Evolutionary conservation across 2,329 filamentous ascomycete genomes (phyloP).

Genomic region (Exserohilum rostratum): DNA sequence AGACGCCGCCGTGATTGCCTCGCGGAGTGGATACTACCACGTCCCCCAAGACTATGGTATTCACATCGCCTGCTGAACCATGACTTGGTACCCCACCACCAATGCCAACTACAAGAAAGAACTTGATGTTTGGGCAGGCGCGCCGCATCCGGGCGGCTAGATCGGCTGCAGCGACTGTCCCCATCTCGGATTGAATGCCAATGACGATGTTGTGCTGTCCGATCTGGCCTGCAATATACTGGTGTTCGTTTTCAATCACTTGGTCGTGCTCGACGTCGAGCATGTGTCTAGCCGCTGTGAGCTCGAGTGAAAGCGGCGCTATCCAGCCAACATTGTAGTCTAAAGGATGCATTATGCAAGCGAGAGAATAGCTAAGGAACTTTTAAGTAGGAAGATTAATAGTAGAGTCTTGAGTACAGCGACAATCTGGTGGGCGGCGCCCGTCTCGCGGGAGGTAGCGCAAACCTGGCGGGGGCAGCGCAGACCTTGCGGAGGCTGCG

Average conservation of each 20-base stretch:
- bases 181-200: constrained; percentile 10
- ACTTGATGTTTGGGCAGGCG: constrained; percentile 20
- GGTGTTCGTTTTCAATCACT: constrained; percentile 1
- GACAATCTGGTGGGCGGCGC: too few species aligned
- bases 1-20: constrained; percentile 23
- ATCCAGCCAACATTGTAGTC: constrained; percentile 49
- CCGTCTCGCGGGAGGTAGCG: too few species aligned
- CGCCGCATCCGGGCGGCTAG: constrained; percentile 19
- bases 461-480: too few species aligned
- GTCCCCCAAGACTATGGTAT: constrained; percentile 28
- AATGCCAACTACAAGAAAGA: constrained; percentile 27
- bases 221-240: constrained; percentile 17
- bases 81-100: constrained; percentile 26
- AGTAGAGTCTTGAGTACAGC: too few species aligned
- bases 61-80: constrained; percentile 14
- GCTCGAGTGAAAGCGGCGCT: constrained; percentile 40
- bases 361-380: too few species aligned
- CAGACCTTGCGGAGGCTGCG: too few species aligned
- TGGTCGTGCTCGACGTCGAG: constrained; percentile 31
- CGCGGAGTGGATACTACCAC: constrained; percentile 26
- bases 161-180: neutral
- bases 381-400: too few species aligned
- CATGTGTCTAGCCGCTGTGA: constrained; percentile 35
- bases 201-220: constrained; percentile 19
- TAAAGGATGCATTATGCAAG: too few species aligned